Evolutionary conservation across 2,329 filamentous ascomycete species (phyloP), one percentile per base, ranked within the genome.

Genomic region (Juglanconis oblonga): DNA sequence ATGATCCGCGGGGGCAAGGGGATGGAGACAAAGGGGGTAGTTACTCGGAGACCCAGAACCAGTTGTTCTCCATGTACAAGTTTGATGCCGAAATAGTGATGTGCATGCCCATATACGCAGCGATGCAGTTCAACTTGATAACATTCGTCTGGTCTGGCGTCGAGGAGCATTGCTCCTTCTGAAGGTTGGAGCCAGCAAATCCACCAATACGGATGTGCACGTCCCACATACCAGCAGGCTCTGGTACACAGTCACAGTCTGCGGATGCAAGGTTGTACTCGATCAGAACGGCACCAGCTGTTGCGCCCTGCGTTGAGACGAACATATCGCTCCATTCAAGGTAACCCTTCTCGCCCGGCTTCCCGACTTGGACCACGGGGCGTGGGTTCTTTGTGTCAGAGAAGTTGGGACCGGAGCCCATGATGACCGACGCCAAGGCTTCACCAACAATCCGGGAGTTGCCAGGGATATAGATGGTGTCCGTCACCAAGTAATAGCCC

Each of bases 161-260:
- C 72, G 88, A 91, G 61, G 80, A 74, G 71, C 90, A 95, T 57
- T 85, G 83, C 61, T 85, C 80, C 33, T 84, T 80, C 70, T 90
- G 87, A 35, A 92, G 81, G 44, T 87, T 74, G 4, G 88, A 90
- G 44, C 89, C 89, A 4, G 83, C 81, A 63, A 85, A 87, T 13
- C 90, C 90, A 65, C 89, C 90, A 52, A 94, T 81, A 67, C 90
- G 86, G 69, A 88, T 83, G 73, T 93, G 90, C 11, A 88, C 84
- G 66, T 93, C 90, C 90, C 89, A 93, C 71, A 88, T 80, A 13
- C 83, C 86, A 4, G 76, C 76, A 2, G 80, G 79, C 36, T 69
- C 69, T 31, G 31, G 40, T 2, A 52, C 63, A 31, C 61, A 63
- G 5, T 53, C 61, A 9, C 64, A 64, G 3, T 62, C 66, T 0